phyloP scores from a whole-genome alignment of 345 rosid species.

The Moricandia arvensis region DNA sequence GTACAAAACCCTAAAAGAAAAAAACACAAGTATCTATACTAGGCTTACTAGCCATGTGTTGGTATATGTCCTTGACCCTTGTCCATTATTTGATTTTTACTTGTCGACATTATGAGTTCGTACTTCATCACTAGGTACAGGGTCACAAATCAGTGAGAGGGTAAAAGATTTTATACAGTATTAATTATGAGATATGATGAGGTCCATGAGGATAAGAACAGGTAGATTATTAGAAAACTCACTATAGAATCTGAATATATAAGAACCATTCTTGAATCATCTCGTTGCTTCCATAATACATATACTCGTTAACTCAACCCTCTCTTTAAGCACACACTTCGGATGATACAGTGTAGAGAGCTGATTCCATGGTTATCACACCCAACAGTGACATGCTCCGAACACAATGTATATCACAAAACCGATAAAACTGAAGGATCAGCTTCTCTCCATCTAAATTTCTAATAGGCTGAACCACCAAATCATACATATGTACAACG shows the following conservation, averaged over 20 bases:
- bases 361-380: not conserved
- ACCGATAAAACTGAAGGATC: too few species aligned
- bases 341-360: not conserved
- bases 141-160: not conserved
- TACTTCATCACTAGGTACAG: conserved; percentile 18
- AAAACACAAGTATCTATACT: not conserved
- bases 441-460: not conserved
- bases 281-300: not conserved
- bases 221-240: not conserved
- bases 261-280: not conserved
- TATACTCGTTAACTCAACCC: not conserved
- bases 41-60: conserved; percentile 28
- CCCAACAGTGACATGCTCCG: not conserved
- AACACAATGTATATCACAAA: not conserved
- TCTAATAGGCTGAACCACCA: not conserved
- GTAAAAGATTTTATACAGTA: not conserved
- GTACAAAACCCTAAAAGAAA: not conserved
- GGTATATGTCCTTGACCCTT: conserved; percentile 4
- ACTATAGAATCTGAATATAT: not conserved
- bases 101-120: conserved; percentile 32
- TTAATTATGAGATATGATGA: not conserved
- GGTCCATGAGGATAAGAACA: not conserved
- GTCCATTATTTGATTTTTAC: conserved; percentile 33
- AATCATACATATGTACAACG: not conserved
- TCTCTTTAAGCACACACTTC: not conserved